Evolutionary conservation across 164 flowering plant species (phyloP).

Genomic region (Dillenia turbinata): DNA sequence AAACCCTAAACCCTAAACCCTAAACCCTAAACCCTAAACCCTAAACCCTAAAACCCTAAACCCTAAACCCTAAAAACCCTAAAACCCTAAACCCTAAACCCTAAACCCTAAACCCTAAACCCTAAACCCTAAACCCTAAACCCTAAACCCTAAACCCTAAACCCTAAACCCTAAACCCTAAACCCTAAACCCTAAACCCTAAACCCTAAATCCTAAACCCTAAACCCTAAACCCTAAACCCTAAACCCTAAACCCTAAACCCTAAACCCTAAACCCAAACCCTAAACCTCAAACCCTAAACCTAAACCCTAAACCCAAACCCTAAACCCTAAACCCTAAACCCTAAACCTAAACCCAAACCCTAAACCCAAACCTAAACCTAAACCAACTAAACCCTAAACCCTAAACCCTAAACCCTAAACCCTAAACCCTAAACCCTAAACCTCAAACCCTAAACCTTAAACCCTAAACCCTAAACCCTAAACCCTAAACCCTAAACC

Average conservation of each 20-base stretch:
- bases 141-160: constrained; percentile 6
- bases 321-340: constrained; percentile 2
- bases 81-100: constrained; percentile 4
- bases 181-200: not conserved
- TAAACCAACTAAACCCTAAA: constrained; percentile 3
- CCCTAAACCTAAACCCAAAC: constrained; percentile 2
- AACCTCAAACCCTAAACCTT: constrained; percentile 2
- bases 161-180: not conserved
- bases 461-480: not conserved
- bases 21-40: too few species aligned
- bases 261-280: constrained; percentile 6
- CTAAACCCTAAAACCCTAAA: too few species aligned
- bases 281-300: constrained; percentile 4
- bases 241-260: constrained; percentile 5
- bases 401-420: constrained; percentile 6
- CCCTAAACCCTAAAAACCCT: constrained; percentile 1
- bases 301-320: constrained; percentile 4
- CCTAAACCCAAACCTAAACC: constrained; percentile 1
- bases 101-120: constrained; percentile 5
- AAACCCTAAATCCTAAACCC: constrained; percentile 5
- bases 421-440: constrained; percentile 6
- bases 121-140: constrained; percentile 5
- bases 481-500: not conserved
- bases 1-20: too few species aligned
- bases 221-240: constrained; percentile 5